phyloP scores from a whole-genome alignment of 345 rosid genomes.

The Sapria himalayana region DNA sequence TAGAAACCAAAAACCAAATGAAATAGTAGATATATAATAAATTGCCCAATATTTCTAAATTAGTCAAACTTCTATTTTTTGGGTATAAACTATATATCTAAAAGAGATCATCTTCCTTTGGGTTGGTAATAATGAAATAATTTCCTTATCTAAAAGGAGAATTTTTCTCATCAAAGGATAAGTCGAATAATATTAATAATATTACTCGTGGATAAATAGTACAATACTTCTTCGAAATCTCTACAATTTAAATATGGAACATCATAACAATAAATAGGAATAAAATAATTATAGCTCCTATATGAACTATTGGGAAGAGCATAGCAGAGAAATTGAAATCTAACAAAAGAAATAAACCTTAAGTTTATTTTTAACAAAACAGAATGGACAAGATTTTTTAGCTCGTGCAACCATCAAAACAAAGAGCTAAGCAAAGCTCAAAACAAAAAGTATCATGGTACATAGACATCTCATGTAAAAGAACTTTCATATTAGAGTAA shows the following conservation, averaged over 20 bases:
- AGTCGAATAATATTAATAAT: conserved; percentile 8
- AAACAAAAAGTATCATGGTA: too few species aligned
- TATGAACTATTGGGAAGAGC: conserved; percentile 1
- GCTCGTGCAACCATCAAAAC: too few species aligned
- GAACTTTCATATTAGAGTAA: too few species aligned
- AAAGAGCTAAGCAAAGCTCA: too few species aligned
- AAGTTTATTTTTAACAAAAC: too few species aligned
- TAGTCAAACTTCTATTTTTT: too few species aligned
- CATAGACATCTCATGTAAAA: too few species aligned
- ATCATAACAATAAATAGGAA: conserved; percentile 5
- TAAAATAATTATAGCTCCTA: neutral
- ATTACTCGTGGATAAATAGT: conserved; percentile 3
- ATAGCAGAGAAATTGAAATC: neutral
- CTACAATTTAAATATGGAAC: conserved; percentile 3
- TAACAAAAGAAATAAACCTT: too few species aligned
- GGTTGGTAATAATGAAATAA: conserved; percentile 6
- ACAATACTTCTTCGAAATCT: conserved; percentile 8
- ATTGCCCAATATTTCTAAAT: conserved; percentile 1
- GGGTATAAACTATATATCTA: too few species aligned
- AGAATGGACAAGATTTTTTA: too few species aligned
- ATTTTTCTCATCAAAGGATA: conserved; percentile 1
- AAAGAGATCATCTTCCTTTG: conserved; percentile 2
- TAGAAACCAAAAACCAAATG: neutral
- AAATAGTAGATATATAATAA: neutral
- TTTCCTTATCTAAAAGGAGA: conserved; percentile 6